Conservation (phyloP, 2,329 filamentous ascomycete genomes). For the Penicillium sp. region DNA sequence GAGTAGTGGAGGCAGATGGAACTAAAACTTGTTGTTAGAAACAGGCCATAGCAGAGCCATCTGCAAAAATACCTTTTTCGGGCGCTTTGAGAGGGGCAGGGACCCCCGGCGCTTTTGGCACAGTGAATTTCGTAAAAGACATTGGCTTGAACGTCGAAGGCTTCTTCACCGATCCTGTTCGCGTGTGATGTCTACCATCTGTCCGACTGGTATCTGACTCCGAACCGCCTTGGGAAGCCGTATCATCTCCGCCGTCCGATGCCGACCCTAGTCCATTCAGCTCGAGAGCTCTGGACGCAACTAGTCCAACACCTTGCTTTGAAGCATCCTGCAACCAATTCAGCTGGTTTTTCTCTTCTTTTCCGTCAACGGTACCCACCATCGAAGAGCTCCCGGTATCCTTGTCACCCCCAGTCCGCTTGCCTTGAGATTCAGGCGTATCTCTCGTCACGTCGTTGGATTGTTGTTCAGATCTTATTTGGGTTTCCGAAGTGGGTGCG, state of each 20-base stretch:
- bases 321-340: conserved; percentile 27
- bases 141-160: conserved; percentile 65
- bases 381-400: conserved; percentile 25
- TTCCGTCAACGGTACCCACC: conserved; percentile 28
- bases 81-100: conserved; percentile 51
- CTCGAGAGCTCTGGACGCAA: conserved; percentile 39
- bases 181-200: conserved; percentile 47
- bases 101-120: conserved; percentile 62
- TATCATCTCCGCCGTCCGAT: conserved; percentile 42
- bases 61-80: conserved; percentile 53
- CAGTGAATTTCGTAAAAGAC: conserved; percentile 66
- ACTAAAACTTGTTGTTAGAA: conserved; percentile 24
- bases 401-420: conserved; percentile 26
- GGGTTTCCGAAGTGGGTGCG: conserved; percentile 34
- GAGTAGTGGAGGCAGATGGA: conserved; percentile 39
- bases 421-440: conserved; percentile 16
- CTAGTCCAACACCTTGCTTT: conserved; percentile 33
- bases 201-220: conserved; percentile 64
- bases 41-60: neutral
- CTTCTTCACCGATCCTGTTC: conserved; percentile 60
- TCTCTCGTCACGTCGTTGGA: conserved; percentile 24
- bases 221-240: conserved; percentile 52
- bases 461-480: conserved; percentile 26
- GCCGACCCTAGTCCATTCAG: conserved; percentile 39
- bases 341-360: conserved; percentile 17